phyloP scores from a whole-genome alignment of 2,329 filamentous ascomycete genomes.

The Clarireedia paspali region DNA sequence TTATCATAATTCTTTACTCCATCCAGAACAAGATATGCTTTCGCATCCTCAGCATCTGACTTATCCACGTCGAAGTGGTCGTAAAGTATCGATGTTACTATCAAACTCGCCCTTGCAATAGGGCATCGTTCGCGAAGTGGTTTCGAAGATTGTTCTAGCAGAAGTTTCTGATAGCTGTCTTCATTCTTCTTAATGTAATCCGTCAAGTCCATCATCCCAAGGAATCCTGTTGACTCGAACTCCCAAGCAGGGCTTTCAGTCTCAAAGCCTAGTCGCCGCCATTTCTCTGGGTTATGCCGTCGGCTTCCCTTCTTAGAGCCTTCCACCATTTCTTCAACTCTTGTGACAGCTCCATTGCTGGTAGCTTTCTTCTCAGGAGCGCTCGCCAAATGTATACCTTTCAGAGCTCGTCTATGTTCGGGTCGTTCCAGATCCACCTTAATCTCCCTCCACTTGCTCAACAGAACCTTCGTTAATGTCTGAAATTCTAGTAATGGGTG shows the following conservation, averaged over 20 bases:
- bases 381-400: conserved; percentile 72
- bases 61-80: conserved; percentile 94
- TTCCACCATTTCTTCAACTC: conserved; percentile 31
- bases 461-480: conserved; percentile 75
- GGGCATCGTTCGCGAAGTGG: conserved; percentile 70
- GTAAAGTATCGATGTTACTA: conserved; percentile 81
- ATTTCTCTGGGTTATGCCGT: conserved; percentile 82
- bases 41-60: conserved; percentile 69
- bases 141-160: conserved; percentile 79
- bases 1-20: conserved; percentile 73
- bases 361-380: conserved; percentile 52
- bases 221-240: conserved; percentile 76
- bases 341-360: conserved; percentile 22
- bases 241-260: conserved; percentile 80
- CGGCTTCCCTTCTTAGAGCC: conserved; percentile 50
- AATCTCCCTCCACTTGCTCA: conserved; percentile 83
- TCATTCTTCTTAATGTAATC: conserved; percentile 91
- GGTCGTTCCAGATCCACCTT: conserved; percentile 76
- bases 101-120: conserved; percentile 76
- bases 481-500: conserved; percentile 92
- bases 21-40: conserved; percentile 68
- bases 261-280: conserved; percentile 86
- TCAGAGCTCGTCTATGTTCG: conserved; percentile 77
- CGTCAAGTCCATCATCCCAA: conserved; percentile 96
- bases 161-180: conserved; percentile 83